Conservation (phyloP, 106 monocot species). For the Chionographis japonica region DNA sequence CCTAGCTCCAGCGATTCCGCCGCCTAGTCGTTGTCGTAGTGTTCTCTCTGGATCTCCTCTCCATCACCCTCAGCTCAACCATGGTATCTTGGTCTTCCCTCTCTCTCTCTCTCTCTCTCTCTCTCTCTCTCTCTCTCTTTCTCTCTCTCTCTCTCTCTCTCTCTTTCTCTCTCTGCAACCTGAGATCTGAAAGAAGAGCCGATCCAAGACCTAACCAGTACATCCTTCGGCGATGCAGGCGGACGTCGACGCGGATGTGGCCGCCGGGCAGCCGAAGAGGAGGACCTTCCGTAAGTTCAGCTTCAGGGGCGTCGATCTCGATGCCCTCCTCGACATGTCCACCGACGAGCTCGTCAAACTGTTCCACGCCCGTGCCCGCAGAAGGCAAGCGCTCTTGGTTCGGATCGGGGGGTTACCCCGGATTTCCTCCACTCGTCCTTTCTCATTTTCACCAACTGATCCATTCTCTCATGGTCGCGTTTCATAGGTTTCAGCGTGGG, state of each 20-base stretch:
- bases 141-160: too few relatives aligned
- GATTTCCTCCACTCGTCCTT: neutral
- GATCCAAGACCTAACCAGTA: too few relatives aligned
- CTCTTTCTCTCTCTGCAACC: too few relatives aligned
- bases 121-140: too few relatives aligned
- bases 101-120: too few relatives aligned
- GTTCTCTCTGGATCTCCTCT: too few relatives aligned
- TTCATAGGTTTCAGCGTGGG: constrained; percentile 59
- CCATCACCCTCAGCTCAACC: too few relatives aligned
- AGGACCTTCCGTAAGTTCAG: constrained; percentile 78
- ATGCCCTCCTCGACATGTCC: constrained; percentile 74
- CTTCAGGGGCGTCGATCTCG: constrained; percentile 75
- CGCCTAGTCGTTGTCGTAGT: too few relatives aligned
- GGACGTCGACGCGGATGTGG: constrained; percentile 37
- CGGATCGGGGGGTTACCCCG: neutral
- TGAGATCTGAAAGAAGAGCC: too few relatives aligned
- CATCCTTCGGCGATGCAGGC: constrained; percentile 14
- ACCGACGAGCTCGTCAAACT: constrained; percentile 81
- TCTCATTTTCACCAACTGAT: neutral
- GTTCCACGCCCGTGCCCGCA: constrained; percentile 62
- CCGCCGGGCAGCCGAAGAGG: constrained; percentile 57
- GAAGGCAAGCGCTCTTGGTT: constrained; percentile 34
- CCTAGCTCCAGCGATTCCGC: too few relatives aligned
- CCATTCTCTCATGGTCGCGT: neutral
- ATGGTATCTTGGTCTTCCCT: too few relatives aligned